phyloP scores from a whole-genome alignment of 768 basidiomycete species.

The Rhodotorula diobovata region DNA sequence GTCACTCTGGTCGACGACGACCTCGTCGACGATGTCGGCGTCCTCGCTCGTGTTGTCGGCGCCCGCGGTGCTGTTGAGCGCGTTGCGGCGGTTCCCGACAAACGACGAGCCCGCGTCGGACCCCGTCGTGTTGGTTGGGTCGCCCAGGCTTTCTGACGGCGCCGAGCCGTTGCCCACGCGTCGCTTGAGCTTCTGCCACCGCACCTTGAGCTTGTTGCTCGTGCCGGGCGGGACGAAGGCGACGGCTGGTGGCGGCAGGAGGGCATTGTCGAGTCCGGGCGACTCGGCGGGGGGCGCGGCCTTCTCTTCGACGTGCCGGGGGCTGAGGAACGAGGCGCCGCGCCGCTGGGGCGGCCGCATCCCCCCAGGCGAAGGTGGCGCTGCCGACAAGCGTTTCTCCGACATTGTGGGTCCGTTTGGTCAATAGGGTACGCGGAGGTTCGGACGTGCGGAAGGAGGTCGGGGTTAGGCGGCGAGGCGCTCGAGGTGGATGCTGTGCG shows the following conservation, averaged over 20 bases:
- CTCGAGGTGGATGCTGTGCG: too few species aligned
- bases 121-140: conserved; percentile 33
- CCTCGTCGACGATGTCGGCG: conserved; percentile 54
- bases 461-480: too few species aligned
- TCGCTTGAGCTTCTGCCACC: conserved; percentile 57
- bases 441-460: too few species aligned
- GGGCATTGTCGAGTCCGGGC: background rate
- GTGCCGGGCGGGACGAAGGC: conserved; percentile 31
- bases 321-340: background rate
- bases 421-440: too few species aligned
- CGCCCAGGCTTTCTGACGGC: conserved; percentile 46
- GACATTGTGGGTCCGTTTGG: too few species aligned
- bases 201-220: conserved; percentile 40
- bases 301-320: background rate
- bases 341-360: too few species aligned
- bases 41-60: conserved; percentile 40
- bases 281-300: background rate
- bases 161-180: conserved; percentile 58
- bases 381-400: too few species aligned
- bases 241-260: conserved; percentile 23
- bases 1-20: conserved; percentile 66
- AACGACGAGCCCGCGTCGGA: conserved; percentile 20
- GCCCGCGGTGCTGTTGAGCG: conserved; percentile 40
- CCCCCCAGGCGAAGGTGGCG: too few species aligned
- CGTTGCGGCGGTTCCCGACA: conserved; percentile 34